Percentiles rank a stretch among this genome's conserved stretches.
Conservation (phyloP, 164 flowering plant genomes). For the Magnolia officinalis region DNA sequence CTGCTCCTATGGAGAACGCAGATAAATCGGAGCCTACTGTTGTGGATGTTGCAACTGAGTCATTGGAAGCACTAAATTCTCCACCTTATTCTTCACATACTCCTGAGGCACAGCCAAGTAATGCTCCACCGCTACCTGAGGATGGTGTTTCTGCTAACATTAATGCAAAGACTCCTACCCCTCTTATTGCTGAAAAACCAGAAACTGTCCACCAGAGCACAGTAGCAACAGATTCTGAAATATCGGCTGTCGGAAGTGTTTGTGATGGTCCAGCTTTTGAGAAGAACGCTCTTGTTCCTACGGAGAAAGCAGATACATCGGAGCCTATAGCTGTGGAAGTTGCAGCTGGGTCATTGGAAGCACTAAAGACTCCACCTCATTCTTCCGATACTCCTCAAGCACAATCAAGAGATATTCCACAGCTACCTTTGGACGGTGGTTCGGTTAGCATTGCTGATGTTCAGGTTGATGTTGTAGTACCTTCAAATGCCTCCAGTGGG, state of each 20-base stretch:
- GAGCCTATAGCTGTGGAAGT: background rate
- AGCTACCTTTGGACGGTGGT: conserved; percentile 5
- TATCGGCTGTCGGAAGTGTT: conserved; percentile 16
- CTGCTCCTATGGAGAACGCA: conserved; percentile 9
- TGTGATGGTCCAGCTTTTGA: conserved; percentile 11
- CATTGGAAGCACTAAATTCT: background rate
- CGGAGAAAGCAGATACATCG: background rate
- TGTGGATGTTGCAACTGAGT: background rate
- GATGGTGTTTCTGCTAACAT: background rate
- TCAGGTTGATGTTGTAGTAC: conserved; percentile 9
- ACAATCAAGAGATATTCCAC: background rate
- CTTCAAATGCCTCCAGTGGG: conserved; percentile 9
- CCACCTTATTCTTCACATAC: background rate
- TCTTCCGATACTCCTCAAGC: background rate
- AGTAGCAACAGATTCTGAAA: conserved; percentile 10
- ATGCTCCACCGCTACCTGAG: background rate
- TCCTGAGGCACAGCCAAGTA: background rate
- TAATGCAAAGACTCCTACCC: background rate
- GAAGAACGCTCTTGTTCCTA: conserved; percentile 9
- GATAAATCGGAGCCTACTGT: background rate
- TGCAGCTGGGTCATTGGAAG: background rate
- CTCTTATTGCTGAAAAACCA: conserved; percentile 18
- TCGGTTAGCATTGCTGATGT: conserved; percentile 10
- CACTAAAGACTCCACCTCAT: background rate
- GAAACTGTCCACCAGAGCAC: conserved; percentile 15